Evolutionary conservation across 2,329 filamentous ascomycete genomes (phyloP), one percentile per base, ranked within the genome.

Genomic region (Coniochaeta sp.): DNA sequence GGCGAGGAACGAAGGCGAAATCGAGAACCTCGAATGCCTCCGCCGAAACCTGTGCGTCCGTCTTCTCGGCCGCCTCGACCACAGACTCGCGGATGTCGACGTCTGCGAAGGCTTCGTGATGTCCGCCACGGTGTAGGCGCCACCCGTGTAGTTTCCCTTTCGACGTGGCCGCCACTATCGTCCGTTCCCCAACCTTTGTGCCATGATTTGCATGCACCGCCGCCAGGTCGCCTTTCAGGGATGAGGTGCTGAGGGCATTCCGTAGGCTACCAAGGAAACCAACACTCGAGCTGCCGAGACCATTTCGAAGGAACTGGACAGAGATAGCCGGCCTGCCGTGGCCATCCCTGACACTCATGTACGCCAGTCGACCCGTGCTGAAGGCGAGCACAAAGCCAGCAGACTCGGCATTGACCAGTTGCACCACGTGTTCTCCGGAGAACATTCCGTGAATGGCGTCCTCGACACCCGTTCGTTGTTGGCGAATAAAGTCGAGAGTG

Each of bases 81-180:
- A 96, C 76, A 4, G 78, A 69, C 20, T 84, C 81, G 51, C 83
- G 81, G 52, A 84, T 74, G 65, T 95, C 87, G 20, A 85, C 75
- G 55, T 92, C 89, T 24, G 79, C 79, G 46, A 87, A 79, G 47
- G 89, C 77, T 40, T 87, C 83, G 63, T 91, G 85, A 58, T 91
- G 89, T 30, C 91, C 91, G 55, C 88, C 89, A 66, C 92, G 89
- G 62, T 92, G 90, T 40, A 96, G 78, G 63, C 87, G 88, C 94
- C 94, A 99, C 7, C 86, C 79, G 60, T 95, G 86, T 24, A 99
- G 71, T 53, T 85, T 80, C 26, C 88, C 92, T 60, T 86, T 86
- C 51, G 83, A 79, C 1, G 91, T 94, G 13, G 86, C 83, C 32
- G 91, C 83, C 45, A 96, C 80, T 30, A 96, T 78, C 59, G 91